Conservation (phyloP, 2,329 filamentous ascomycete genomes). For the Pseudogymnoascus sp. region DNA sequence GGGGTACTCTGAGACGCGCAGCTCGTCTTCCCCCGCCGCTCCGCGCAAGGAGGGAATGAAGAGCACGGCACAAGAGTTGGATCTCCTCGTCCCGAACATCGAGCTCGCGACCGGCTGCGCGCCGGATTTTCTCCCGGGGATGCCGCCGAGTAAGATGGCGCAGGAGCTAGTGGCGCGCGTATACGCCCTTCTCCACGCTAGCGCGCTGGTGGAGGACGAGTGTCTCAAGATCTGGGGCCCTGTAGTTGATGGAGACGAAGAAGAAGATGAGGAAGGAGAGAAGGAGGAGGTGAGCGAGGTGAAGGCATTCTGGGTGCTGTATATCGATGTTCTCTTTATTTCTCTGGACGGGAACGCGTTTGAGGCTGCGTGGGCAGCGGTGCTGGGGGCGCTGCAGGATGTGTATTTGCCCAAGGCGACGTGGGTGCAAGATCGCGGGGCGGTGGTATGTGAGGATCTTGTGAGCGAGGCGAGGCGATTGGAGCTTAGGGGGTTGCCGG, state of each 20-base stretch:
- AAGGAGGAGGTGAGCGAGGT: conserved; percentile 38
- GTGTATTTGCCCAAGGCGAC: conserved; percentile 69
- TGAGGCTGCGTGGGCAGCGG: conserved; percentile 80
- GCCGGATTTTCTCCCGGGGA: conserved; percentile 75
- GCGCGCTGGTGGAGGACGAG: conserved; percentile 54
- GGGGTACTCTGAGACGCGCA: conserved; percentile 45
- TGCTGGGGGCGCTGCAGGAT: conserved; percentile 71
- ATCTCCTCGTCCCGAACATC: conserved; percentile 85
- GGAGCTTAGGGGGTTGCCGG: conserved; percentile 56
- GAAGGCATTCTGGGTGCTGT: conserved; percentile 89
- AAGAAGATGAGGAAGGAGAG: conserved; percentile 24
- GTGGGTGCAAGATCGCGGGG: conserved; percentile 77
- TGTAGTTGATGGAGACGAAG: conserved; percentile 38
- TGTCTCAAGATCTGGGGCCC: conserved; percentile 67
- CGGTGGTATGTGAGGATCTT: conserved; percentile 64
- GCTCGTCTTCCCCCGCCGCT: conserved; percentile 27
- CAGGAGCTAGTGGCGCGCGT: conserved; percentile 76
- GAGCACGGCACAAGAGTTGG: conserved; percentile 48
- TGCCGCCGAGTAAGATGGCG: conserved; percentile 68
- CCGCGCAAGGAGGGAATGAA: conserved; percentile 25
- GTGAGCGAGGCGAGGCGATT: conserved; percentile 48
- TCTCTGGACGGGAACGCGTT: conserved; percentile 88
- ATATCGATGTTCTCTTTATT: conserved; percentile 91
- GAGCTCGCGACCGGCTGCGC: conserved; percentile 87
- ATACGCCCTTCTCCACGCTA: conserved; percentile 66